phyloP scores from a whole-genome alignment of 805 yeast genomes.

The Kodamaea kaohsiungensis region DNA sequence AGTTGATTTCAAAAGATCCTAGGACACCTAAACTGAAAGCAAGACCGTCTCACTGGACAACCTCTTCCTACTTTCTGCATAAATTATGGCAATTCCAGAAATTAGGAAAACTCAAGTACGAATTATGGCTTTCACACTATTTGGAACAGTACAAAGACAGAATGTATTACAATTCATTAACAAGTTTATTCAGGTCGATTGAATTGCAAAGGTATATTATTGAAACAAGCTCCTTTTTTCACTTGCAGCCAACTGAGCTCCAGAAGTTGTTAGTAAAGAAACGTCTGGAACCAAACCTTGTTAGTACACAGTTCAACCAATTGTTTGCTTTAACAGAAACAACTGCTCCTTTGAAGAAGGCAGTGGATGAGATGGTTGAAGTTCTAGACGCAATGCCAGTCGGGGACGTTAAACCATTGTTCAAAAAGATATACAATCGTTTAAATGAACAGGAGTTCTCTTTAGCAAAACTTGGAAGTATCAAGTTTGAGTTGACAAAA shows the following conservation, averaged over 20 bases:
- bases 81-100: constrained; percentile 3
- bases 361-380: not conserved
- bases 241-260: constrained; percentile 4
- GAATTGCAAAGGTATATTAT: constrained; percentile 12
- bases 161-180: not conserved
- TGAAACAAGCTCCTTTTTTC: constrained; percentile 12
- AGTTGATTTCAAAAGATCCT: not conserved
- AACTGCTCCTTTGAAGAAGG: not conserved
- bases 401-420: not conserved
- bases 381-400: not conserved
- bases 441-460: constrained; percentile 9
- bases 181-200: constrained; percentile 9
- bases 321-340: constrained; percentile 14
- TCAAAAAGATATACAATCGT: not conserved
- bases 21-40: not conserved
- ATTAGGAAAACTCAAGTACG: constrained; percentile 9
- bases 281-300: constrained; percentile 4
- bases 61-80: not conserved
- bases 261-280: not conserved
- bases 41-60: not conserved
- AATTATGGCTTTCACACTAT: not conserved
- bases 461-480: constrained; percentile 3
- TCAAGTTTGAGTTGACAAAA: not conserved
- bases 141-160: not conserved
- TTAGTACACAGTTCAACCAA: constrained; percentile 19